phyloP scores from a whole-genome alignment of 78 protist genomes.

The Capsaspora owczarzaki region DNA sequence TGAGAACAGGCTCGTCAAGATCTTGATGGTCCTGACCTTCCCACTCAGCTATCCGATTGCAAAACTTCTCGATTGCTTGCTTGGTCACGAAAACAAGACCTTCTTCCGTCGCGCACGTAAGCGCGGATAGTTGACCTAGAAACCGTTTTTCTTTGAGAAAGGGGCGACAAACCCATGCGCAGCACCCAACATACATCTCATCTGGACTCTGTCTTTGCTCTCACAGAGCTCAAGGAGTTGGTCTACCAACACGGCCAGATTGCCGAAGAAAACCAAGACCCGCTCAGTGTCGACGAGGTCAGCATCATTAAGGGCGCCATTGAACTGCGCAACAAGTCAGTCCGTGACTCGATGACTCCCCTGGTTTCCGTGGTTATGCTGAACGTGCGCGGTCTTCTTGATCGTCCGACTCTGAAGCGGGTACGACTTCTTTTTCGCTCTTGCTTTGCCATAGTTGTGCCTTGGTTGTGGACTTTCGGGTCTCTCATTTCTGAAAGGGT shows the following conservation, averaged over 20 bases:
- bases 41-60: not conserved
- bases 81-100: not conserved
- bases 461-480: not conserved
- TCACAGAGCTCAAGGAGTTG: conserved; percentile 38
- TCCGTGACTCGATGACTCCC: conserved; percentile 37
- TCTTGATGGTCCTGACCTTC: not conserved
- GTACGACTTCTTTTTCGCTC: not conserved
- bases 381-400: conserved; percentile 1
- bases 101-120: not conserved
- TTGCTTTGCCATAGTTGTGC: not conserved
- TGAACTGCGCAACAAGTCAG: conserved; percentile 10
- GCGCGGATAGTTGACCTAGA: no score
- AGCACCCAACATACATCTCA: no score
- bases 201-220: no score
- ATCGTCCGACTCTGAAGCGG: not conserved
- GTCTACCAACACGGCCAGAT: conserved; percentile 14
- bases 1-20: conserved; percentile 39
- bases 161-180: no score
- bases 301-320: conserved; percentile 31
- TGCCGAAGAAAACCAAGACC: not conserved
- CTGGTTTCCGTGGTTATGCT: conserved; percentile 38
- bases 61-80: not conserved
- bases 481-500: not conserved
- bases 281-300: conserved; percentile 15
- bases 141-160: no score